Percentiles rank a stretch among this genome's conserved stretches.
These are phyloP conservation scores for Lodderomyces jiufengensis DNA, from an alignment of 1,139 yeast genomes.

Conservation along the genomic window DNA sequence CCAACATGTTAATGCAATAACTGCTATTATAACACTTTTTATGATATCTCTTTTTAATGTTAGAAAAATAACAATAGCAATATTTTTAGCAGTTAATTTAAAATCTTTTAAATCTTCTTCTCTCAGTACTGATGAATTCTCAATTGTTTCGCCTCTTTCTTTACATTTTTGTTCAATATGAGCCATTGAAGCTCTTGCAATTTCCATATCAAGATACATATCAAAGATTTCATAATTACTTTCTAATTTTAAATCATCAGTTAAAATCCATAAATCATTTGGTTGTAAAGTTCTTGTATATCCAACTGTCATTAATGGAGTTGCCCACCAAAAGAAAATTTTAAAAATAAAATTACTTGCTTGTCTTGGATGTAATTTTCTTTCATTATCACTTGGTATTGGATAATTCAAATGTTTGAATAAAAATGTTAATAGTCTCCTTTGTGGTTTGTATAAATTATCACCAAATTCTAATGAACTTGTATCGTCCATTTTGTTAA, in stretches of 20 bases:
- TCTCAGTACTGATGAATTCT: constrained; percentile 17
- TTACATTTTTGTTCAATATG: constrained; percentile 23
- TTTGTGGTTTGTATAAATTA: constrained; percentile 16
- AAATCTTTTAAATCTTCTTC: constrained; percentile 29
- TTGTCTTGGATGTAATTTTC: constrained; percentile 38
- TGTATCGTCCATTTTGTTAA: constrained; percentile 2
- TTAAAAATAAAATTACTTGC: constrained; percentile 29
- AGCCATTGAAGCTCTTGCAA: constrained; percentile 22
- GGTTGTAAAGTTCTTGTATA: constrained; percentile 64
- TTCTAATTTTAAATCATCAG: constrained; percentile 51
- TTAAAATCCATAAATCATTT: constrained; percentile 56
- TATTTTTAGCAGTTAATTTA: constrained; percentile 15
- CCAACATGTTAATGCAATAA: constrained; percentile 15
- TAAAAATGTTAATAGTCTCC: constrained; percentile 16
- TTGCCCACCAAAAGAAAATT: constrained; percentile 55
- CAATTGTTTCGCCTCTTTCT: constrained; percentile 23
- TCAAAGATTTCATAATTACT: constrained; percentile 30
- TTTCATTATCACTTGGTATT: constrained; percentile 50
- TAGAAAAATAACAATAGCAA: constrained; percentile 19
- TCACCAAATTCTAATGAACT: constrained; percentile 14
- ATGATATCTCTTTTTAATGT: constrained; percentile 29
- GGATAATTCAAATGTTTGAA: constrained; percentile 22
- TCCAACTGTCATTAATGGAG: constrained; percentile 58
- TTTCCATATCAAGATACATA: constrained; percentile 32
- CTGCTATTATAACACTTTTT: constrained; percentile 19